A percentile compares a stretch with the other conserved stretches of the same genome.
Evolutionary conservation across 2,329 filamentous ascomycete genomes (phyloP).

Genomic region (Harringtonia aguacate): DNA sequence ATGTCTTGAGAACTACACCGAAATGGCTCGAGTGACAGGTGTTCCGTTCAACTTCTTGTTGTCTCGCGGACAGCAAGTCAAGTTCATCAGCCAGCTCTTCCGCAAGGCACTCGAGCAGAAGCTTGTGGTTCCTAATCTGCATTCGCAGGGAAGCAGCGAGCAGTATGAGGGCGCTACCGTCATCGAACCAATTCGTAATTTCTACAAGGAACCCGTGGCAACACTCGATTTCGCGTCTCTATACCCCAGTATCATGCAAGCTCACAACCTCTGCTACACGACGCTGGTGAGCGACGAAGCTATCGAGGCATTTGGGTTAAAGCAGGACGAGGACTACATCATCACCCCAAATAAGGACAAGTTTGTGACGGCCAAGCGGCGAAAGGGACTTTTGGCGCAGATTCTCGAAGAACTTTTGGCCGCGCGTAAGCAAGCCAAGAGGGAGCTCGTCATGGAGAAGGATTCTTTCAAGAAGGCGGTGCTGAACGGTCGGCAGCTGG

Average conservation of each 20-base stretch:
- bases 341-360: conserved; percentile 89
- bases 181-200: conserved; percentile 87
- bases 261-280: conserved; percentile 96
- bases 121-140: conserved; percentile 84
- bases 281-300: conserved; percentile 73
- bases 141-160: conserved; percentile 60
- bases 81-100: conserved; percentile 95
- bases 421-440: conserved; percentile 93
- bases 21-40: conserved; percentile 98
- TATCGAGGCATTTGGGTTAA: conserved; percentile 64
- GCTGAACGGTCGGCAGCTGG: conserved; percentile 90
- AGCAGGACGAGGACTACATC: conserved; percentile 92
- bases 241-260: conserved; percentile 97
- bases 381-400: conserved; percentile 85
- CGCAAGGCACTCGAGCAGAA: conserved; percentile 89
- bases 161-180: conserved; percentile 97
- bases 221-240: conserved; percentile 98
- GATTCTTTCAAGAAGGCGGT: conserved; percentile 98
- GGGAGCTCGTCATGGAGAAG: conserved; percentile 75
- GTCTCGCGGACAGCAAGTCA: conserved; percentile 88
- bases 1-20: conserved; percentile 97
- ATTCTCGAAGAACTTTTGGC: conserved; percentile 88
- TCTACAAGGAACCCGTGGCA: conserved; percentile 90
- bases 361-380: conserved; percentile 78
- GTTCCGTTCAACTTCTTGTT: conserved; percentile 95